Evolutionary conservation across 257 asterid genomes (phyloP).

Genomic region (Petunia axillaris): DNA sequence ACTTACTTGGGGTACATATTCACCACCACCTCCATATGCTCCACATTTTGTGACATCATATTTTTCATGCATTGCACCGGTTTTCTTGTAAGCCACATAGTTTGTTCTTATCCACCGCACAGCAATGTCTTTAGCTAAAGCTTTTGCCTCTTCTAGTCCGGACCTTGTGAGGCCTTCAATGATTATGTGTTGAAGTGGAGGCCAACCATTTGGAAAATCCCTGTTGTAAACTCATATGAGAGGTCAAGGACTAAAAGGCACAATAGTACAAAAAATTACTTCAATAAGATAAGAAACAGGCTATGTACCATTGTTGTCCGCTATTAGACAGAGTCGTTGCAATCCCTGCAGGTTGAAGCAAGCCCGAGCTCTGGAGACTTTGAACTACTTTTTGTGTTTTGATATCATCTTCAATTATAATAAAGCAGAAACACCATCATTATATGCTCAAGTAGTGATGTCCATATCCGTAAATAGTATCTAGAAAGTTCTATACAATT

Average conservation of each 20-base stretch:
- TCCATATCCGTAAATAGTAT: background rate
- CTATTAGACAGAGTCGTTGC: slow-evolving; percentile 75
- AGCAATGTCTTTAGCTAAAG: slow-evolving; percentile 63
- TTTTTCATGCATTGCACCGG: slow-evolving; percentile 87
- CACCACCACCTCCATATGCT: slow-evolving; percentile 85
- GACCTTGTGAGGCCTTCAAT: slow-evolving; percentile 74
- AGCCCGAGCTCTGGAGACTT: slow-evolving; percentile 67
- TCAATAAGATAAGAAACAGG: background rate
- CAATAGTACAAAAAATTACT: background rate
- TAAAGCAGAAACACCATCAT: slow-evolving; percentile 3
- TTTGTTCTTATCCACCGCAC: slow-evolving; percentile 80
- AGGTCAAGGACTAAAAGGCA: background rate
- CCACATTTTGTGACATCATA: slow-evolving; percentile 81
- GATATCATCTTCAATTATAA: slow-evolving; percentile 45
- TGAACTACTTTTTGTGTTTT: slow-evolving; percentile 54
- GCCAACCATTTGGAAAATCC: slow-evolving; percentile 99
- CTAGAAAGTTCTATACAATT: slow-evolving; percentile 1
- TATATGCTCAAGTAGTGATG: background rate
- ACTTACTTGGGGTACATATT: slow-evolving; percentile 86
- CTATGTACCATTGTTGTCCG: slow-evolving; percentile 84
- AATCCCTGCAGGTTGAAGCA: slow-evolving; percentile 71
- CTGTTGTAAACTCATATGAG: slow-evolving; percentile 37
- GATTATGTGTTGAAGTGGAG: slow-evolving; percentile 91
- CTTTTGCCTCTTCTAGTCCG: slow-evolving; percentile 50
- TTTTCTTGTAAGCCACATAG: slow-evolving; percentile 62